Evolutionary conservation across 305 asterid genomes (phyloP).

Genomic region (Coffea humblotiana): DNA sequence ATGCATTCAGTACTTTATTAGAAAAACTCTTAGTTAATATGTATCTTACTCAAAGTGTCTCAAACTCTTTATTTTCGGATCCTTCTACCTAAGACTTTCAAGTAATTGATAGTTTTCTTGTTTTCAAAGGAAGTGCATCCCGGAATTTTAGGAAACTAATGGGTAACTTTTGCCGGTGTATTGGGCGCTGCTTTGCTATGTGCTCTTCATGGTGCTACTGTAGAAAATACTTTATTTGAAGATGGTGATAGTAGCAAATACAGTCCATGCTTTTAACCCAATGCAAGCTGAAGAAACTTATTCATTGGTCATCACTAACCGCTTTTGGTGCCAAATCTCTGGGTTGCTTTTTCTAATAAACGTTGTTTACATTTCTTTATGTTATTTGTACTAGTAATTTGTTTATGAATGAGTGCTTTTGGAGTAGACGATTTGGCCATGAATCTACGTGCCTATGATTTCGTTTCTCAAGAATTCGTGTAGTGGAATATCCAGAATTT

Average conservation of each 20-base stretch:
- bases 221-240: not conserved
- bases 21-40: too few species aligned
- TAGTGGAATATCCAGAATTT: too few species aligned
- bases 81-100: too few species aligned
- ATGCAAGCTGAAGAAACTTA: not conserved
- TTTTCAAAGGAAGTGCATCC: too few species aligned
- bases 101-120: too few species aligned
- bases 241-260: not conserved
- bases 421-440: slow-evolving; percentile 5
- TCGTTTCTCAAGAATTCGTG: too few species aligned
- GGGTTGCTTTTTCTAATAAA: not conserved
- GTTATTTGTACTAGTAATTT: slow-evolving; percentile 14
- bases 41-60: too few species aligned
- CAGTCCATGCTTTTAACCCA: not conserved
- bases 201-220: not conserved
- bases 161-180: not conserved
- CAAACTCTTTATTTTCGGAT: too few species aligned
- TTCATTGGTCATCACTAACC: not conserved
- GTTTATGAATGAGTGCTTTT: slow-evolving; percentile 18
- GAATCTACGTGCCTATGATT: not conserved
- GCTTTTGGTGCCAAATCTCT: not conserved
- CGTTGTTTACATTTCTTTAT: slow-evolving; percentile 4
- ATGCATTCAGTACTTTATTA: too few species aligned
- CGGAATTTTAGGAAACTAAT: too few species aligned
- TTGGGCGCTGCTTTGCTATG: not conserved